Evolutionary conservation across 441 rosid genomes (phyloP).

Genomic region (Erodium texanum): DNA sequence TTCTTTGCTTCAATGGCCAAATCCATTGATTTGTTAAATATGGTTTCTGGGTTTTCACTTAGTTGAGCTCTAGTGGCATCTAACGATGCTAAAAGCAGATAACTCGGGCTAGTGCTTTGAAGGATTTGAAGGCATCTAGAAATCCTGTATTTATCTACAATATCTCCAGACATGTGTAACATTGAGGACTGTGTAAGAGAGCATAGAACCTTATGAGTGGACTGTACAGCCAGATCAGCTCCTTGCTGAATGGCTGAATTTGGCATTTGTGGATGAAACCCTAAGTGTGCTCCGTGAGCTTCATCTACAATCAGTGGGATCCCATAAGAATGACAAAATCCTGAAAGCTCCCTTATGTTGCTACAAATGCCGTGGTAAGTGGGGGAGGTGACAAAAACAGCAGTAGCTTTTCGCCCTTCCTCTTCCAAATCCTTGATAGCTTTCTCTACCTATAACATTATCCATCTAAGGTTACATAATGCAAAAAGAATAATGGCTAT

Average conservation of each 20-base stretch:
- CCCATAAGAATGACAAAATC: conserved; percentile 38
- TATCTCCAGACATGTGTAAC: conserved; percentile 45
- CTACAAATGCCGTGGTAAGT: conserved; percentile 63
- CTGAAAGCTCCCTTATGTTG: conserved; percentile 34
- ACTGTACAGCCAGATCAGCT: conserved; percentile 48
- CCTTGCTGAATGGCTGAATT: conserved; percentile 48
- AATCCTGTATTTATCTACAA: conserved; percentile 37
- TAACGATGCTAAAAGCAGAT: conserved; percentile 51
- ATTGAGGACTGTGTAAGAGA: conserved; percentile 61
- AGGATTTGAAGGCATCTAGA: conserved; percentile 49
- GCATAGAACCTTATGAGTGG: conserved; percentile 54
- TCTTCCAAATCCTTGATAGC: conserved; percentile 39
- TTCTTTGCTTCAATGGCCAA: conserved; percentile 30
- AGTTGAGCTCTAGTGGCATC: conserved; percentile 63
- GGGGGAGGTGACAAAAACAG: conserved; percentile 54
- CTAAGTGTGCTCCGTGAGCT: conserved; percentile 64
- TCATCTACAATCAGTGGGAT: conserved; percentile 58
- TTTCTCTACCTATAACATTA: conserved; percentile 33
- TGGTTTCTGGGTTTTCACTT: conserved; percentile 30
- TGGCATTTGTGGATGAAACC: conserved; percentile 48
- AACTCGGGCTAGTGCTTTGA: conserved; percentile 54
- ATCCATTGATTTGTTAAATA: conserved; percentile 31
- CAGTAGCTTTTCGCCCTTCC: conserved; percentile 40
- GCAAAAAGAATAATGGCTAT: not conserved
- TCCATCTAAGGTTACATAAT: not conserved